phyloP scores from a whole-genome alignment of 2,329 filamentous ascomycete species.

The Hypoxylon sp. region DNA sequence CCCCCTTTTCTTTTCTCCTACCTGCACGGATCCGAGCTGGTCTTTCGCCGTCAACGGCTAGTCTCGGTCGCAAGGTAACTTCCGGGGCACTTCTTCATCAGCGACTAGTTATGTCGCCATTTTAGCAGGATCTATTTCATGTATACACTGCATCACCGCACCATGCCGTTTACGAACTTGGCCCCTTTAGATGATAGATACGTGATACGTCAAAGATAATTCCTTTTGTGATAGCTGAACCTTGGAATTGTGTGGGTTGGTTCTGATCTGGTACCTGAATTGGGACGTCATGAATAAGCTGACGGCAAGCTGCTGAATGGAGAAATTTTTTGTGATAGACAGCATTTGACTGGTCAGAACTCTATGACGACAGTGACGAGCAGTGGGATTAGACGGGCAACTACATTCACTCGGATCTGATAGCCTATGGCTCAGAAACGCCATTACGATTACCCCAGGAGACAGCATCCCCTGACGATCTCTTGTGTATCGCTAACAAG shows the following conservation, averaged over 20 bases:
- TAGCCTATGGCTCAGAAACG: neutral
- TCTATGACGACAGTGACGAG: slow-evolving; percentile 18
- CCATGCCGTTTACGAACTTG: neutral
- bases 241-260: neutral
- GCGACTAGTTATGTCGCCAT: neutral
- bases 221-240: neutral
- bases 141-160: neutral
- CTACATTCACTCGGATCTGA: slow-evolving; percentile 6
- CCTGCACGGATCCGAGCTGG: neutral
- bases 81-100: neutral
- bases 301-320: slow-evolving; percentile 11
- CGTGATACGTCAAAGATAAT: slow-evolving; percentile 7
- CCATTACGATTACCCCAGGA: neutral
- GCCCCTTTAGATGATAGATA: neutral
- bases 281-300: slow-evolving; percentile 25
- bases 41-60: neutral
- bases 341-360: slow-evolving; percentile 25
- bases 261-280: slow-evolving; percentile 1
- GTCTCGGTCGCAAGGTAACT: neutral
- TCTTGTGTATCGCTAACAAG: slow-evolving; percentile 10
- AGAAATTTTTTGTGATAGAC: slow-evolving; percentile 15
- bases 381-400: slow-evolving; percentile 18
- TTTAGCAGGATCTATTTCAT: neutral
- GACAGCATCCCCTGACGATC: slow-evolving; percentile 11
- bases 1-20: neutral